Conservation (phyloP, 805 yeast species). For the Metschnikowia rubicola region DNA sequence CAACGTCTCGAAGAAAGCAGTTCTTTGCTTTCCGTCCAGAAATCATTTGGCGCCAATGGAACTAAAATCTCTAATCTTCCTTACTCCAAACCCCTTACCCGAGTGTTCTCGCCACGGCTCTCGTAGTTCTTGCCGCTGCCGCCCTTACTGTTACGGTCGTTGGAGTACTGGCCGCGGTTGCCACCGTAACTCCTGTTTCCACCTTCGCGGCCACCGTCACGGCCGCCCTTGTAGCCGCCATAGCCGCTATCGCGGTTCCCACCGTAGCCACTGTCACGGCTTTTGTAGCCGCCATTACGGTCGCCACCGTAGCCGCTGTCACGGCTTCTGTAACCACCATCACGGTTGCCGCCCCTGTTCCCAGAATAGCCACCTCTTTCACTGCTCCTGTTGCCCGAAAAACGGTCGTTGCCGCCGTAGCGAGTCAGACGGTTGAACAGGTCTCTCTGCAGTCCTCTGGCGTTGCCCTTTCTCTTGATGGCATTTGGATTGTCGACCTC, state of each 20-base stretch:
- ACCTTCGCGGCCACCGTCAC: conserved; percentile 2
- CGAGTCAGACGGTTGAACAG: conserved; percentile 7
- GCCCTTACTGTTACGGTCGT: not conserved
- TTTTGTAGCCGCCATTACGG: not conserved
- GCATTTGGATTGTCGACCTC: conserved; percentile 13
- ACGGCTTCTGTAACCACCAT: not conserved
- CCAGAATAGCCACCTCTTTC: not conserved
- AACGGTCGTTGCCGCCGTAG: conserved; percentile 6
- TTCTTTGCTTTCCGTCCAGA: too few relatives aligned
- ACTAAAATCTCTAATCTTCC: too few relatives aligned
- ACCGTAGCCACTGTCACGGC: not conserved
- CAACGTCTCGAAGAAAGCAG: too few relatives aligned
- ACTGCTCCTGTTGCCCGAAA: conserved; percentile 3
- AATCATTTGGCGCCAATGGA: too few relatives aligned
- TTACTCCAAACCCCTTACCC: too few relatives aligned
- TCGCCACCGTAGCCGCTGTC: not conserved
- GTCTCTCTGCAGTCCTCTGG: conserved; percentile 7
- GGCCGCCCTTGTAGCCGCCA: not conserved
- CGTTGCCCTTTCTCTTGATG: conserved; percentile 7
- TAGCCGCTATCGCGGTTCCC: conserved; percentile 1
- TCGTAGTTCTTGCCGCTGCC: not conserved
- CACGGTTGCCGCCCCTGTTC: conserved; percentile 1
- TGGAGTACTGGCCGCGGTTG: not conserved
- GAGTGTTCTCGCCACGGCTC: not conserved
- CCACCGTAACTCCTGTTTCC: conserved; percentile 1